Evolutionary conservation across 306 rosid species (phyloP).

Genomic region (Cucumis hystrix): DNA sequence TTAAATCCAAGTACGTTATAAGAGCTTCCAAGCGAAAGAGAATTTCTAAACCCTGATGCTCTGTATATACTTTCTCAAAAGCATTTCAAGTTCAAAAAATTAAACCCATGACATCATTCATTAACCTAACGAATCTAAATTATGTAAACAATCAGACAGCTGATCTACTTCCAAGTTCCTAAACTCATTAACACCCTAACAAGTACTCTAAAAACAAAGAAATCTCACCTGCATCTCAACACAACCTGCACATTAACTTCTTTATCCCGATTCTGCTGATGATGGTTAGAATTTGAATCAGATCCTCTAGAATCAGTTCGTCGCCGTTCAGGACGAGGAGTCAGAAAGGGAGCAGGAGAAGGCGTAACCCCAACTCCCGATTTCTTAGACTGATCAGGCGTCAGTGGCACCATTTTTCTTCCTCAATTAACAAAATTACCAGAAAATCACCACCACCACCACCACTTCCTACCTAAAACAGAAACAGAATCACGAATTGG

Average conservation of each 20-base stretch:
- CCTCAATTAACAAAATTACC: neutral
- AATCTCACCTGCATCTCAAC: constrained; percentile 76
- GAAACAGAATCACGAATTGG: neutral
- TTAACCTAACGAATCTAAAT: neutral
- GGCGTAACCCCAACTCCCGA: constrained; percentile 55
- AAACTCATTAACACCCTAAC: neutral
- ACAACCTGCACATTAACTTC: constrained; percentile 76
- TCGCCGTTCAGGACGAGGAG: constrained; percentile 84
- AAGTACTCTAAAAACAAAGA: neutral
- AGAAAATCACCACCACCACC: neutral
- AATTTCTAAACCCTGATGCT: neutral
- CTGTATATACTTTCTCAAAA: neutral
- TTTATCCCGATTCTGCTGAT: constrained; percentile 52
- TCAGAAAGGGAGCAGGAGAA: constrained; percentile 67
- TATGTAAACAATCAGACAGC: neutral
- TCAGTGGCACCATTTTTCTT: constrained; percentile 27
- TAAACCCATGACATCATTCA: neutral
- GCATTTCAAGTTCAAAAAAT: neutral
- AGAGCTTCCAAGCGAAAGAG: neutral
- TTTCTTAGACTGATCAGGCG: constrained; percentile 75
- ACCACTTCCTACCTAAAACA: neutral
- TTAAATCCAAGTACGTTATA: neutral
- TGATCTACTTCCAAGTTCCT: neutral
- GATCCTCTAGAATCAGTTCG: constrained; percentile 48
- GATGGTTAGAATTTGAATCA: constrained; percentile 33